Conservation (phyloP, 2,329 filamentous ascomycete species). For the Albifimbria verrucaria region DNA sequence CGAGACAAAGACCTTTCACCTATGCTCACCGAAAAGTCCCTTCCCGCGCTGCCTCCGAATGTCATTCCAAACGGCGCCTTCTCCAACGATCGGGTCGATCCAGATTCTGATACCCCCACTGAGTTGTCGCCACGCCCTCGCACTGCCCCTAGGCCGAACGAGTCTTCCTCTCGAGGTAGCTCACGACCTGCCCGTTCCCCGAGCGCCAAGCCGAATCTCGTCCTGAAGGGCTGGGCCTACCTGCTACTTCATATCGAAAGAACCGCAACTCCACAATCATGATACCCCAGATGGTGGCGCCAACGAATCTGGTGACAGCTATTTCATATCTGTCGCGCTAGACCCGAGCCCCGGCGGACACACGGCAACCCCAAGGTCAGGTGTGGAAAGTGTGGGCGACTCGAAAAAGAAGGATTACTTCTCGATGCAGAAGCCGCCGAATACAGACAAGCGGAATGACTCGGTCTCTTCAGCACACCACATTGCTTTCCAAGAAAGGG, state of each 20-base stretch:
- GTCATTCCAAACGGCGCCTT: slow-evolving; percentile 62
- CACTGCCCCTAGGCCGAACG: slow-evolving; percentile 45
- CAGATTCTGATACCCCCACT: slow-evolving; percentile 64
- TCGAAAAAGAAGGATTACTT: slow-evolving; percentile 59
- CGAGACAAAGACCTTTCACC: slow-evolving; percentile 62
- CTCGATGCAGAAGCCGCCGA: slow-evolving; percentile 37
- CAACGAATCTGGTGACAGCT: slow-evolving; percentile 62
- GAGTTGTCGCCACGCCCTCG: slow-evolving; percentile 66
- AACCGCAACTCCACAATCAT: slow-evolving; percentile 71
- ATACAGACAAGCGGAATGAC: slow-evolving; percentile 43
- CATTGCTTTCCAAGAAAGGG: slow-evolving; percentile 87
- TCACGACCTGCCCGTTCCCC: slow-evolving; percentile 50
- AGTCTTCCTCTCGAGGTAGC: slow-evolving; percentile 53
- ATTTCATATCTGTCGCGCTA: slow-evolving; percentile 73
- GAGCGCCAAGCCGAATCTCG: slow-evolving; percentile 46
- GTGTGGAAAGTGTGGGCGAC: slow-evolving; percentile 44
- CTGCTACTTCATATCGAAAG: slow-evolving; percentile 73
- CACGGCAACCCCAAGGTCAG: slow-evolving; percentile 50
- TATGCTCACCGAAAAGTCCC: slow-evolving; percentile 81
- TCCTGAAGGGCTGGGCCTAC: slow-evolving; percentile 63
- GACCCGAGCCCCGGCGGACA: slow-evolving; percentile 60
- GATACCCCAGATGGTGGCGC: slow-evolving; percentile 41
- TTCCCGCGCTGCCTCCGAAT: slow-evolving; percentile 84
- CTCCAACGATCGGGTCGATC: slow-evolving; percentile 55
- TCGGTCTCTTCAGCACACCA: slow-evolving; percentile 69